A percentile compares a stretch with the other conserved stretches of the same genome.
Evolutionary conservation across 2,329 filamentous ascomycete species (phyloP).

Genomic region (Periconia sp.): DNA sequence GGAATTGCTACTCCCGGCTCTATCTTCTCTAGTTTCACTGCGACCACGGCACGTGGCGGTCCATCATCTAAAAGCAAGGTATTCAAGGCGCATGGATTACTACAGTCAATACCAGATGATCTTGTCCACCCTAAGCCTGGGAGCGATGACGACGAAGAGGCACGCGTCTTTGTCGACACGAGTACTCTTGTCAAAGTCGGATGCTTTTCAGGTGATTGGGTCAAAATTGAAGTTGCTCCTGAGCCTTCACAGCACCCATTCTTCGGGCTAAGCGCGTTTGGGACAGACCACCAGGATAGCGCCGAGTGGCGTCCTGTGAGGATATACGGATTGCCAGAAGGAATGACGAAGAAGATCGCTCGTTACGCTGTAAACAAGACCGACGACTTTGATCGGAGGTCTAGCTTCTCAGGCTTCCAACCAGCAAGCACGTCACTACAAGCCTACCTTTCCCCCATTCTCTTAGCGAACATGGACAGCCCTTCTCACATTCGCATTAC

Average conservation of each 20-base stretch:
- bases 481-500: conserved; percentile 81
- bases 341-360: conserved; percentile 59
- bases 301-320: conserved; percentile 81
- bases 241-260: conserved; percentile 73
- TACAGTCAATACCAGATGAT: conserved; percentile 74
- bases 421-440: conserved; percentile 31
- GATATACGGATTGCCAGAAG: conserved; percentile 87
- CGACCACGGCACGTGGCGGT: conserved; percentile 75
- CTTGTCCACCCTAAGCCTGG: conserved; percentile 83
- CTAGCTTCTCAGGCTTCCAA: conserved; percentile 55
- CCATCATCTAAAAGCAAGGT: conserved; percentile 74
- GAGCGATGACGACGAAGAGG: conserved; percentile 84
- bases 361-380: conserved; percentile 61
- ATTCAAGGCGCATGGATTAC: conserved; percentile 82
- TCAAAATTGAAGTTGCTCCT: conserved; percentile 77
- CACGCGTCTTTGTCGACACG: conserved; percentile 89
- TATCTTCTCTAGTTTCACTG: conserved; percentile 86
- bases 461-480: conserved; percentile 83
- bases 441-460: conserved; percentile 81
- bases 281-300: conserved; percentile 64
- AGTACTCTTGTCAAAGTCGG: conserved; percentile 85
- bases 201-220: conserved; percentile 98
- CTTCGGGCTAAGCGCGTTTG: conserved; percentile 72
- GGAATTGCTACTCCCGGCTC: conserved; percentile 84
- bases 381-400: conserved; percentile 49